Conservation (phyloP, 2,329 filamentous ascomycete species). For the Penicillium sp. region DNA sequence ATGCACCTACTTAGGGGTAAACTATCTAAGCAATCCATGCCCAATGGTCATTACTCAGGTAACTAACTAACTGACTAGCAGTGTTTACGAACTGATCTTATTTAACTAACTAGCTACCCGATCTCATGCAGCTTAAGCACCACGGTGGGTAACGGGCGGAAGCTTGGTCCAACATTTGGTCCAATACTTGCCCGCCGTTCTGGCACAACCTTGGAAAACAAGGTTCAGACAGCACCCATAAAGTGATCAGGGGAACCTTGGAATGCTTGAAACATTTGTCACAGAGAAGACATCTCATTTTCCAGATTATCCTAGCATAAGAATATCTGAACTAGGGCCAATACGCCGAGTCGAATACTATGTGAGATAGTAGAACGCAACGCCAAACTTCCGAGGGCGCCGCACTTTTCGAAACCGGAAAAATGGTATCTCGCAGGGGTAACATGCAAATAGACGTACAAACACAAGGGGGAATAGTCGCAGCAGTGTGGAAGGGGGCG, state of each 20-base stretch:
- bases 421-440: background rate
- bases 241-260: background rate
- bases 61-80: too few species aligned
- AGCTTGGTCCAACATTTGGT: background rate
- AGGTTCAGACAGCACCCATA: background rate
- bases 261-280: background rate
- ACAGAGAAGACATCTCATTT: background rate
- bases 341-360: background rate
- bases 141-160: background rate
- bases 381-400: background rate
- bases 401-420: background rate
- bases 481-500: background rate
- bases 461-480: background rate
- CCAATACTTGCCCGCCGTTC: background rate
- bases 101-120: background rate
- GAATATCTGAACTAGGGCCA: background rate
- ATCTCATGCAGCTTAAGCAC: background rate
- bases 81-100: background rate
- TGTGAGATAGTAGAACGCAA: slow-evolving; percentile 3
- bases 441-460: background rate
- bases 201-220: background rate
- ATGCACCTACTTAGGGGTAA: background rate
- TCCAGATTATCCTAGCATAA: background rate
- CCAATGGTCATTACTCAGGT: too few species aligned
- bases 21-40: background rate